Evolutionary conservation across 1,284 basidiomycete species (phyloP), one percentile per base, ranked within the genome.

Genomic region (Amylostereum chailletii): DNA sequence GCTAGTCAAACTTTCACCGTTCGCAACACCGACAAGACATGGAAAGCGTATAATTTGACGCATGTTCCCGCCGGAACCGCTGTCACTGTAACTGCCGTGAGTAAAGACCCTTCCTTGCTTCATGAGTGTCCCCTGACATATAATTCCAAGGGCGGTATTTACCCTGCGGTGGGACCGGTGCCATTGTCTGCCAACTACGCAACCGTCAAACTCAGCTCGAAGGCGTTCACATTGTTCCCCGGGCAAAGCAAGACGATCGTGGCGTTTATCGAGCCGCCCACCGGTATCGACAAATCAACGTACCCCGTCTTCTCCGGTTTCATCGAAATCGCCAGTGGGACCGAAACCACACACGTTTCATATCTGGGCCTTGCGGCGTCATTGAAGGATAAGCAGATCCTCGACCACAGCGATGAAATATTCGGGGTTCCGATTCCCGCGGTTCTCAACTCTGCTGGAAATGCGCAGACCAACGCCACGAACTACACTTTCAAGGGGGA

Each of bases 231-330:
- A 3, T 59, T 72, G 5, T 53, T 52, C n/a, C 62, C 71, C 2
- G 66, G 66, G 6, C 56, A 61, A 8, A 60, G 57, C 0, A 58
- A 61, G 44, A 51, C 54, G 30, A 57, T 72, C 47, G 60, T 55
- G 5, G 65, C 63, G 11, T 57, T 52, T 38, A 64, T 74, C 58
- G 63, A 61, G 0, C 62, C 74, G 0, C 82, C 81, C 0, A 56
- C 57, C 1, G 70, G 68, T 3, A 57, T 75, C 33, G 71, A 79
- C 52, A 56, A 69, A 0, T 61, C 67, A 8, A 69, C 71, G 2
- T 74, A 76, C 60, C 81, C 81, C 4, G 69, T 83, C 45, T 83
- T 72, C 66, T 77, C 77, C 40, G 81, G 80, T 3, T 80, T 75
- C 66, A 75, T 83, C 54, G 62, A 77, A 51, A 65, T 79, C 47